phyloP scores from a whole-genome alignment of 805 yeast species.

The Wickerhamomyces ciferrii region DNA sequence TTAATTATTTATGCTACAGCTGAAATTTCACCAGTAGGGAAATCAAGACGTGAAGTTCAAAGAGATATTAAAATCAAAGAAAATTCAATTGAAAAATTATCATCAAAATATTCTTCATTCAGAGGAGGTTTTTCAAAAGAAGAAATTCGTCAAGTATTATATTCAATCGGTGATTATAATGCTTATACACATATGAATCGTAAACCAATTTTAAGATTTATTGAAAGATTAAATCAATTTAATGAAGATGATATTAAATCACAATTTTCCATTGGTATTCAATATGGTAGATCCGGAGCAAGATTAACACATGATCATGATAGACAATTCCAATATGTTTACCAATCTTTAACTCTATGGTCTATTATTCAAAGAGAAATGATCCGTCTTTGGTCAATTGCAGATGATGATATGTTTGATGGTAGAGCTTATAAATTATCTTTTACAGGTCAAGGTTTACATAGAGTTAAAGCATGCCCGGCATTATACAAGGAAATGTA shows the following conservation, averaged over 20 bases:
- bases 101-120: constrained; percentile 39
- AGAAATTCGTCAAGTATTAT: constrained; percentile 64
- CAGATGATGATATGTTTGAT: constrained; percentile 66
- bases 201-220: constrained; percentile 60
- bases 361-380: constrained; percentile 72
- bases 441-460: constrained; percentile 79
- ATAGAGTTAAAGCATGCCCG: constrained; percentile 74
- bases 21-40: constrained; percentile 58
- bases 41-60: constrained; percentile 47
- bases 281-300: constrained; percentile 63
- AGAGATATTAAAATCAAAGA: constrained; percentile 63
- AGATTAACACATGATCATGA: constrained; percentile 69
- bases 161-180: constrained; percentile 77
- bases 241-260: constrained; percentile 36
- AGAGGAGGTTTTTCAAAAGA: constrained; percentile 46
- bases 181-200: constrained; percentile 67
- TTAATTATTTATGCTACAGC: constrained; percentile 58
- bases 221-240: constrained; percentile 42
- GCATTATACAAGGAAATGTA: constrained; percentile 66
- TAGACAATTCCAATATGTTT: constrained; percentile 69
- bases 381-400: constrained; percentile 71
- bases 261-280: constrained; percentile 52
- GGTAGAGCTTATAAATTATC: constrained; percentile 49
- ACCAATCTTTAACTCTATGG: constrained; percentile 73
- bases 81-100: constrained; percentile 56